A percentile compares a stretch with the other conserved stretches of the same genome.
phyloP scores from a whole-genome alignment of 2,329 filamentous ascomycete species.

The Incumbomyces delicatus region DNA sequence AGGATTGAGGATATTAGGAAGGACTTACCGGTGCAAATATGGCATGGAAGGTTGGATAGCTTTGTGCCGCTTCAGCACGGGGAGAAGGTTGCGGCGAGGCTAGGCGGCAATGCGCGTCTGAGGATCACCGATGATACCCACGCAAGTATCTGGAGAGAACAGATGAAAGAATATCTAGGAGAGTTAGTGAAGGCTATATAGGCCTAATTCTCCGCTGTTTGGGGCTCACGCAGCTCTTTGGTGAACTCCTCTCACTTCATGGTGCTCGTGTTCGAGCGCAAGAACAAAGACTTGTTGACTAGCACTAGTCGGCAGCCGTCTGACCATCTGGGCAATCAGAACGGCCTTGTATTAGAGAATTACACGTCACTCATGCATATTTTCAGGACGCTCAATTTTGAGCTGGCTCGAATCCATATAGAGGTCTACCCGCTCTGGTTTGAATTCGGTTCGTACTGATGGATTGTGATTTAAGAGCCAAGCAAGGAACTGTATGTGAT shows the following conservation, averaged over 20 bases:
- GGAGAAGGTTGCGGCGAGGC: slow-evolving; percentile 22
- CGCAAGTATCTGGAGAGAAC: slow-evolving; percentile 8
- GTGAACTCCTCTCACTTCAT: neutral
- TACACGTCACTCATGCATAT: too few species aligned
- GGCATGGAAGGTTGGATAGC: slow-evolving; percentile 28
- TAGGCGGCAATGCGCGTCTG: slow-evolving; percentile 24
- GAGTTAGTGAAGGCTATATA: slow-evolving; percentile 7
- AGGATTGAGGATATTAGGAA: slow-evolving; percentile 26
- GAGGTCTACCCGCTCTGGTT: too few species aligned
- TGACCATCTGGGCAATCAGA: too few species aligned
- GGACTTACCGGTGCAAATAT: slow-evolving; percentile 29
- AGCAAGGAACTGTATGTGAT: too few species aligned
- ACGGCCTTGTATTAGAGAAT: too few species aligned
- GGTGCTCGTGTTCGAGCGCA: neutral
- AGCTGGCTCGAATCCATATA: too few species aligned
- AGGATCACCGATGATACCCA: slow-evolving; percentile 29
- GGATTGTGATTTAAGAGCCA: too few species aligned
- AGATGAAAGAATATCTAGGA: slow-evolving; percentile 4
- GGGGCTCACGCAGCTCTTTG: neutral
- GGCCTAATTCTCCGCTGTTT: too few species aligned
- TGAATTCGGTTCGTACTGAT: too few species aligned
- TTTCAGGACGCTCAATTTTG: too few species aligned
- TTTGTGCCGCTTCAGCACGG: slow-evolving; percentile 28
- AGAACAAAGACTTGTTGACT: slow-evolving; percentile 3
- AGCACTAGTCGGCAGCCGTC: neutral